Conservation (phyloP, 1,139 yeast genomes). For the Suhomyces anneliseae region DNA sequence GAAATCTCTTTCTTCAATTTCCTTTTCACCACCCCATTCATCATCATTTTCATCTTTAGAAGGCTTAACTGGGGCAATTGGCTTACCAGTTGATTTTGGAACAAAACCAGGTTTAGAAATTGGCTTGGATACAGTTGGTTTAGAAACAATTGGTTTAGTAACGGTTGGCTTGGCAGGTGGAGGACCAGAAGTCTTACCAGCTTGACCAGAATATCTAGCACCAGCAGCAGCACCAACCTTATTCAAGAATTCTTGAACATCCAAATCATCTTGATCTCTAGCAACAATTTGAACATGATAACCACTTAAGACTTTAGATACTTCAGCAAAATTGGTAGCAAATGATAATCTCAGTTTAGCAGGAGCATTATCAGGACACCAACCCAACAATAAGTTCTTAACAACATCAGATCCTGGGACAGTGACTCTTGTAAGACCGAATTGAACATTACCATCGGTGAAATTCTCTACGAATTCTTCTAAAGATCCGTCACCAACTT, state of each 20-base stretch:
- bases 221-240: conserved; percentile 92
- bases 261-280: conserved; percentile 88
- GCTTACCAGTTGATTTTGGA: conserved; percentile 44
- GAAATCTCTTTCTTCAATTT: conserved; percentile 71
- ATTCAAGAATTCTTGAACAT: conserved; percentile 69
- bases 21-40: conserved; percentile 66
- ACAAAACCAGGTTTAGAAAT: conserved; percentile 26
- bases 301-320: conserved; percentile 67
- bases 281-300: conserved; percentile 97
- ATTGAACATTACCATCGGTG: conserved; percentile 86
- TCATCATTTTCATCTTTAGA: conserved; percentile 39
- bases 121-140: conserved; percentile 20
- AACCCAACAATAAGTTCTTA: conserved; percentile 82
- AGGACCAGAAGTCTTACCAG: conserved; percentile 13
- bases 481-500: conserved; percentile 63
- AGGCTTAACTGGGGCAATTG: conserved; percentile 23
- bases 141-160: conserved; percentile 26
- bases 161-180: conserved; percentile 21
- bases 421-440: conserved; percentile 82
- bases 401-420: conserved; percentile 89
- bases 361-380: conserved; percentile 92
- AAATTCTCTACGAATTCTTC: conserved; percentile 79
- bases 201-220: conserved; percentile 80
- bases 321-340: conserved; percentile 74
- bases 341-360: conserved; percentile 71